Evolutionary conservation across 306 rosid species (phyloP).

Genomic region (Senna siamea): DNA sequence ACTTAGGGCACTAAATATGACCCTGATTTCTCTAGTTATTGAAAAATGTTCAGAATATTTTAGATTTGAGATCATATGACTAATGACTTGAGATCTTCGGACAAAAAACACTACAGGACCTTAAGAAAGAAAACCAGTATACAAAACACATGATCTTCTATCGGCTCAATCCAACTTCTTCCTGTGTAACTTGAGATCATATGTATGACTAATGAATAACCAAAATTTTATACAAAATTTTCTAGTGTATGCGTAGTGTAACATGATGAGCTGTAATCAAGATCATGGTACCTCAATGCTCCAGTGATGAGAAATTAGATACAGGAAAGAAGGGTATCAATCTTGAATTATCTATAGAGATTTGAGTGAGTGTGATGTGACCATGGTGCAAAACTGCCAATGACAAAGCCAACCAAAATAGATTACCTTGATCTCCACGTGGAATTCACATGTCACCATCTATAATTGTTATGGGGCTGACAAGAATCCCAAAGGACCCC

Average conservation of each 20-base stretch:
- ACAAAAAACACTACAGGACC: too few species aligned
- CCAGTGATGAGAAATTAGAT: not conserved
- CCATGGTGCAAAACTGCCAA: not conserved
- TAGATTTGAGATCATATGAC: too few species aligned
- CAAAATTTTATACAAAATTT: not conserved
- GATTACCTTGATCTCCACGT: conserved; percentile 36
- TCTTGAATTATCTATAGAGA: not conserved
- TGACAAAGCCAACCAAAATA: not conserved
- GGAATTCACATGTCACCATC: conserved; percentile 55
- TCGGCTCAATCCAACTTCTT: not conserved
- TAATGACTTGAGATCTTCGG: too few species aligned
- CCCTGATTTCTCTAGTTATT: not conserved
- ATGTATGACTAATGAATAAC: not conserved
- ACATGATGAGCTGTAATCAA: not conserved
- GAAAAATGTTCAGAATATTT: not conserved
- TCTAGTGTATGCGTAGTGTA: not conserved
- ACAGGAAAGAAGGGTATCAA: not conserved
- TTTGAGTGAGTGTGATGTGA: not conserved
- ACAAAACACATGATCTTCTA: not conserved
- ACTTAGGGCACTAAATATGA: not conserved
- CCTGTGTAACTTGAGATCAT: not conserved
- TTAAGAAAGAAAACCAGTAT: too few species aligned
- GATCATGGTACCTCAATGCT: not conserved
- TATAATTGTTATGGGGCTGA: conserved; percentile 41
- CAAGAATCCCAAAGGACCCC: conserved; percentile 38